These are phyloP conservation scores for Bidens hawaiensis DNA, from an alignment of 140 eudicot species.

Conservation along the genomic window DNA sequence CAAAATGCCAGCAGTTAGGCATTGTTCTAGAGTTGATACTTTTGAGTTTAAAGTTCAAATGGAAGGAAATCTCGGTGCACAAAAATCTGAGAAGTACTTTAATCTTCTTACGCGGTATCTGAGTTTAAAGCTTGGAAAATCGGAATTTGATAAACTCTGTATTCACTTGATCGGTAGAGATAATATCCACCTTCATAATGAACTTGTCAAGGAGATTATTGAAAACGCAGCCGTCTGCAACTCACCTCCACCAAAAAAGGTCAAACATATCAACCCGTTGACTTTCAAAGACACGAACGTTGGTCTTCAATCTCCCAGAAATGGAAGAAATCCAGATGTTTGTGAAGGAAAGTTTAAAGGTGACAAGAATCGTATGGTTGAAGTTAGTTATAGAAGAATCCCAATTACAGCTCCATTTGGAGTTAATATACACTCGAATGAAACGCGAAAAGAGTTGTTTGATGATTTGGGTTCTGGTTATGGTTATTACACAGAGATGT, in stretches of 20 bases:
- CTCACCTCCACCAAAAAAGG: slow-evolving; percentile 45
- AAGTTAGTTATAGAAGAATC: slow-evolving; percentile 48
- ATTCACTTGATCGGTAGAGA: slow-evolving; percentile 53
- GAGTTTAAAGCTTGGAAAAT: slow-evolving; percentile 39
- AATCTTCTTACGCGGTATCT: slow-evolving; percentile 40
- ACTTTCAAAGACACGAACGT: slow-evolving; percentile 46
- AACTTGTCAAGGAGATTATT: slow-evolving; percentile 50
- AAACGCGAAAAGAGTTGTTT: slow-evolving; percentile 34
- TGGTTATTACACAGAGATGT: slow-evolving; percentile 27
- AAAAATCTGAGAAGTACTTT: slow-evolving; percentile 51
- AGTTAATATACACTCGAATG: slow-evolving; percentile 37
- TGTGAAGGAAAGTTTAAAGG: slow-evolving; percentile 67
- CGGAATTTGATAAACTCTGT: slow-evolving; percentile 59
- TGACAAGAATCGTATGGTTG: slow-evolving; percentile 43
- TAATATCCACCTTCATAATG: slow-evolving; percentile 55
- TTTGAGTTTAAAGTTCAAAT: slow-evolving; percentile 45
- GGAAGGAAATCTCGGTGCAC: slow-evolving; percentile 50
- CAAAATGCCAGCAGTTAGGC: slow-evolving; percentile 61
- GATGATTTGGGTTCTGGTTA: slow-evolving; percentile 23
- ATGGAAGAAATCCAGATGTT: slow-evolving; percentile 48
- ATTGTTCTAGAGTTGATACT: slow-evolving; percentile 56
- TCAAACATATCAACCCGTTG: slow-evolving; percentile 20
- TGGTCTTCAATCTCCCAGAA: slow-evolving; percentile 58
- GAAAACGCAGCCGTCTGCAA: slow-evolving; percentile 49
- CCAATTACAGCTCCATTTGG: slow-evolving; percentile 78